Evolutionary conservation across 169 alveolate species (phyloP), one percentile per base, ranked within the genome.

Genomic region (Eimeria sp.): DNA sequence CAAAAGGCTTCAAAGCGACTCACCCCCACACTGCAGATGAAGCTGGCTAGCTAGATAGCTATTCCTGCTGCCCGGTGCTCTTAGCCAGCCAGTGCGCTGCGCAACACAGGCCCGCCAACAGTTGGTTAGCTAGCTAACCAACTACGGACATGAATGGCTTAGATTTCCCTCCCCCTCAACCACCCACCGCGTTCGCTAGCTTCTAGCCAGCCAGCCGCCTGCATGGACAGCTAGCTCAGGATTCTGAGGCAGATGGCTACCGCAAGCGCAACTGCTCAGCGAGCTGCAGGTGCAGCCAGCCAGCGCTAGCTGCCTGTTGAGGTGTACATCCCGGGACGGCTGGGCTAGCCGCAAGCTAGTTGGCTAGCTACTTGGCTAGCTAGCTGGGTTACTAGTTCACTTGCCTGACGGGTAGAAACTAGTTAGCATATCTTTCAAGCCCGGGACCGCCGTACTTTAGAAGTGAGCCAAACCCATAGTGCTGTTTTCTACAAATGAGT

Each of bases 71-170:
- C 73, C 34, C 13, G 73, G 13, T 4, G 30, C 73, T 40, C 73
- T 43, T 18, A 63, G 73, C 40, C n/a, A 63, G 73, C 73, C 34
- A 63, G 73, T 63, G 73, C n/a, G 40, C 73, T 63, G 84, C n/a
- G n/a, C 84, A 72, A 2, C 10, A 7, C 84, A 73, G n/a, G 3
- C 57, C 34, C 34, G 5, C n/a, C 84, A 34, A 5, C n/a, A 73
- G 84, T 54, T 34, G 57, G 84, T 27, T 73, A 45, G 58, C 25
- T 73, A 45, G 84, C 84, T 2, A 34, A 54, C 84, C 13, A 34
- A 54, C 57, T 73, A 20, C 84, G 58, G 57, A 14, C 57, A 0
- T 34, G 16, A 27, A 45, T 25, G 14, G 57, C 57, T 27, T 34
- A 73, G 54, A 34, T 34, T 5, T 20, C 49, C 49, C 82, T 14